Conservation (phyloP, 139 green algal genomes). For the Deuterostichococcus epilithicus region DNA sequence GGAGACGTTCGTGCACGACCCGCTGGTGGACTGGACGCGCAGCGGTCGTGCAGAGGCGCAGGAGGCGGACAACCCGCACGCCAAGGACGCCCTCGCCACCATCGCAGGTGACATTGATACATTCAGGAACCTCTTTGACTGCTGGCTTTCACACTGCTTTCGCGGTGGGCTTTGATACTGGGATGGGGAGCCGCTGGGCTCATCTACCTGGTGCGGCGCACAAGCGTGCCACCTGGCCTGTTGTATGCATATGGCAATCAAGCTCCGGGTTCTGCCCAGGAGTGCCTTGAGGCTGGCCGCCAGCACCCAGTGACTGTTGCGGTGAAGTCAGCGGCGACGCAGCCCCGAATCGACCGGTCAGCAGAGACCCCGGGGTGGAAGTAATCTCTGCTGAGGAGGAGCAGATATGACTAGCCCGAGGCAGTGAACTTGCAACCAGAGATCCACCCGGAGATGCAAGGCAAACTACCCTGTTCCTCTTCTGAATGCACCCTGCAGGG, state of each 20-base stretch:
- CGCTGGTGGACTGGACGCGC: conserved; percentile 88
- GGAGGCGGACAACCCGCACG: conserved; percentile 60
- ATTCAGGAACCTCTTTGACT: neutral
- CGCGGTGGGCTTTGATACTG: neutral
- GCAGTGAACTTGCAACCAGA: too few relatives aligned
- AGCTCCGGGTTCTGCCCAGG: too few relatives aligned
- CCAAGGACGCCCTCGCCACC: conserved; percentile 71
- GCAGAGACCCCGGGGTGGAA: too few relatives aligned
- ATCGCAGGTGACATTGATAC: conserved; percentile 48
- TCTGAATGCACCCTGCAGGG: conserved; percentile 19
- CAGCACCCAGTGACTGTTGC: too few relatives aligned
- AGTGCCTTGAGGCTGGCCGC: too few relatives aligned
- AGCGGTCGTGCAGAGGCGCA: neutral
- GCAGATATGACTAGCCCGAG: too few relatives aligned
- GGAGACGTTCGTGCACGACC: conserved; percentile 97
- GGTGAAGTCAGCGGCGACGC: too few relatives aligned
- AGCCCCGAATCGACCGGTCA: too few relatives aligned
- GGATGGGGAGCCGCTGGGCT: neutral
- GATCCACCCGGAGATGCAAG: too few relatives aligned
- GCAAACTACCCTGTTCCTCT: neutral
- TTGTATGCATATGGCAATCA: too few relatives aligned
- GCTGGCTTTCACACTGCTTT: neutral
- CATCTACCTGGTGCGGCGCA: neutral
- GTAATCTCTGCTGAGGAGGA: too few relatives aligned
- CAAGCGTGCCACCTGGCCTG: neutral